Base-by-base conservation (phyloP, 257 asterid species). In the Nicotiana undulata region DNA sequence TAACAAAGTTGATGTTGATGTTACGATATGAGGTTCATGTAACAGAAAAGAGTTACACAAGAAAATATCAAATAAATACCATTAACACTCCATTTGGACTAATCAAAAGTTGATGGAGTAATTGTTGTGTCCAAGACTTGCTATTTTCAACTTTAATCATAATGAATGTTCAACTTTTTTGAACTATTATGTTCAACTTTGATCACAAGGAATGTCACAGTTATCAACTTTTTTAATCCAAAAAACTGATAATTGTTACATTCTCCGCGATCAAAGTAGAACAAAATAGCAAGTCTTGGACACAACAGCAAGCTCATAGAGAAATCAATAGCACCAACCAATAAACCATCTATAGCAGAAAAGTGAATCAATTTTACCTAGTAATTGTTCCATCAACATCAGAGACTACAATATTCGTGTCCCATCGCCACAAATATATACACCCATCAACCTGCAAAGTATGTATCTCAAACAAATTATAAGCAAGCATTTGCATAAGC, bases 341-440 rank as follows among this genome's bases (percentile, higher is more conserved):
- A n/a, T n/a, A n/a, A n/a, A n/a, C n/a, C 55, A 53, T 67, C 58
- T 34, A 56, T 16, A 63, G 29, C 16, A 44, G 46, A 16, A 37
- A 70, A 26, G 76, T 34, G 80, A 63, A 79, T 63, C 31, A 61
- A 44, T 6, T 75, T 80, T 86, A 92, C 97, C 92, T 83, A 40
- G 97, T 91, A 84, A 92, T 92, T 61, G 97, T 92, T 80, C 97
- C 97, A 82, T 92, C 97, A 84, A 92, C 92, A 82, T 92, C 97
- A 74, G 97, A 92, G 83, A 92, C 90, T 83, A 92, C 96, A 68
- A 92, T 88, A 44, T 85, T 88, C 74, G 89, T 44, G 72, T 92
- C 92, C 92, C 94, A 90, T 86, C 89, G 88, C 97, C 96, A 92
- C 61, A 92, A 86, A 84, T 89, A 92, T 76, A 91, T 90, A 22